Conservation (phyloP, 495 filamentous ascomycete species). For the Cercophora sp. region DNA sequence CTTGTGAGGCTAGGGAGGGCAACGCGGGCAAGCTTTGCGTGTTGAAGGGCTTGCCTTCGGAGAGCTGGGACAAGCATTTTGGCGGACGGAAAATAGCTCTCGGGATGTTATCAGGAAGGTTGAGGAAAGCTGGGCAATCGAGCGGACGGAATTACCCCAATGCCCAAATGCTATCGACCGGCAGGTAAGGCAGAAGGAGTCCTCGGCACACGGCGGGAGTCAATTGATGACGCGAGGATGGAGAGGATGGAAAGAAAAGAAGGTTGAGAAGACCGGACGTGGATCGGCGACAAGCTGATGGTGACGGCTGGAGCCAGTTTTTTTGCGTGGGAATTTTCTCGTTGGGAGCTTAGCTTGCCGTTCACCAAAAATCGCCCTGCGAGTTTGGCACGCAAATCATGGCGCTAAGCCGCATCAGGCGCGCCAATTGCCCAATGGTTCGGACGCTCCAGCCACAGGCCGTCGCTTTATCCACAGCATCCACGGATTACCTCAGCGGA, state of each 20-base stretch:
- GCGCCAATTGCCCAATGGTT: slow-evolving; percentile 4
- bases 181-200: background rate
- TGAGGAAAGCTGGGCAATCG: slow-evolving; percentile 17
- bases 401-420: slow-evolving; percentile 11
- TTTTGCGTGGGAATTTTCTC: slow-evolving; percentile 30
- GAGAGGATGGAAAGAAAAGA: slow-evolving; percentile 16
- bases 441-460: slow-evolving; percentile 13
- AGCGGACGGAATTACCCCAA: slow-evolving; percentile 22
- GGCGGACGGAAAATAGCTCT: slow-evolving; percentile 33
- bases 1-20: slow-evolving; percentile 46
- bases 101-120: slow-evolving; percentile 14
- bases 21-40: slow-evolving; percentile 36
- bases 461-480: too few relatives aligned
- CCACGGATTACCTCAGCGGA: too few relatives aligned
- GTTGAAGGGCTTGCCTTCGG: slow-evolving; percentile 51
- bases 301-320: slow-evolving; percentile 29
- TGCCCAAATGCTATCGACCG: slow-evolving; percentile 11
- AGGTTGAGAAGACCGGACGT: slow-evolving; percentile 22
- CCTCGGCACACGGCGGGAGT: slow-evolving; percentile 1
- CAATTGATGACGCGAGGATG: slow-evolving; percentile 26
- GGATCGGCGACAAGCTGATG: slow-evolving; percentile 27
- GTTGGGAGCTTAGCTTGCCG: slow-evolving; percentile 28
- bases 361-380: slow-evolving; percentile 24
- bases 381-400: slow-evolving; percentile 9
- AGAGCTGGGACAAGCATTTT: slow-evolving; percentile 53